phyloP scores from a whole-genome alignment of 2,329 filamentous ascomycete species.

The Botrytis fabae region DNA sequence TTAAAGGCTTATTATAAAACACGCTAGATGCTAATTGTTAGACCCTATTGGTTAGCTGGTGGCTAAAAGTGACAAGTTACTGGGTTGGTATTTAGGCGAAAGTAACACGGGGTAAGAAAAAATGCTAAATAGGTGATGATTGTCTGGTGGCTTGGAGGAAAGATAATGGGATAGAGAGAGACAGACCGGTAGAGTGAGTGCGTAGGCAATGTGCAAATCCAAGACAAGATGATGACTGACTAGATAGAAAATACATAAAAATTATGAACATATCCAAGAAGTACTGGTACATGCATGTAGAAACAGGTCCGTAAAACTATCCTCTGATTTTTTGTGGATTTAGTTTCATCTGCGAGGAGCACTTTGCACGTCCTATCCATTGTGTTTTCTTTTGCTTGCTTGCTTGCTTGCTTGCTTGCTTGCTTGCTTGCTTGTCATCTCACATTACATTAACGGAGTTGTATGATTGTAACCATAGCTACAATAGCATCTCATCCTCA shows the following conservation, averaged over 20 bases:
- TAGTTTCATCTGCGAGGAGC: not conserved
- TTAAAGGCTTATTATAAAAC: conserved; percentile 14
- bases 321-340: not conserved
- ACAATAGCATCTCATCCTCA: not conserved
- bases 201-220: not conserved
- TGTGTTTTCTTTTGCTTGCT: conserved; percentile 12
- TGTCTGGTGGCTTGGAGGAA: conserved; percentile 2
- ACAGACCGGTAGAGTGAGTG: not conserved
- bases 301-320: not conserved
- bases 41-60: conserved; percentile 1
- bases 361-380: not conserved
- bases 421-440: not conserved
- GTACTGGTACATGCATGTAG: not conserved
- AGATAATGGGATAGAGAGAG: not conserved
- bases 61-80: conserved; percentile 13
- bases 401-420: conserved; percentile 1
- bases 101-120: conserved; percentile 15
- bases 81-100: conserved; percentile 4
- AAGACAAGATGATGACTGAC: not conserved
- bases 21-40: not conserved
- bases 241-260: not conserved
- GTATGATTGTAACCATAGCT: not conserved
- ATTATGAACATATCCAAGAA: not conserved
- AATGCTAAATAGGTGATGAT: conserved; percentile 11
- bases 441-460: not conserved